phyloP scores from a whole-genome alignment of 495 filamentous ascomycete species.

The Penicillium ucsense region DNA sequence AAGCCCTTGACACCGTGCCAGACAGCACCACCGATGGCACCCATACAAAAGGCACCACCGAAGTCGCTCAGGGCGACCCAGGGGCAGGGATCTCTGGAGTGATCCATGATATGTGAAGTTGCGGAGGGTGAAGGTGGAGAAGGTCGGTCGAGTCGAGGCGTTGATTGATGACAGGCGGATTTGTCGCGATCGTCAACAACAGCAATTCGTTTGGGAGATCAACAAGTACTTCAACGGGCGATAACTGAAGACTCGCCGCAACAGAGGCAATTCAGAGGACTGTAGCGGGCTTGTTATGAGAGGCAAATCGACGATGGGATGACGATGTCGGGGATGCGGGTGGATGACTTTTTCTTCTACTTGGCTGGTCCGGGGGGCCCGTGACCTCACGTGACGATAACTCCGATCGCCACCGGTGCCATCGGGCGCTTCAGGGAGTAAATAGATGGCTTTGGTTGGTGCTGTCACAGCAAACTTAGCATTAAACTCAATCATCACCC shows the following conservation, averaged over 20 bases:
- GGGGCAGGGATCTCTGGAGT: constrained; percentile 89
- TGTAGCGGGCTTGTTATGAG: background rate
- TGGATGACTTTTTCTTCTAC: constrained; percentile 12
- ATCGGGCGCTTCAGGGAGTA: constrained; percentile 11
- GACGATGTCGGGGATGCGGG: constrained; percentile 7
- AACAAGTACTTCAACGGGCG: background rate
- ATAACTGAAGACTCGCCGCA: background rate
- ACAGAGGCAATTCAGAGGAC: background rate
- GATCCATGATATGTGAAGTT: constrained; percentile 59
- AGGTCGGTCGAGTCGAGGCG: constrained; percentile 1
- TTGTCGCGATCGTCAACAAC: background rate
- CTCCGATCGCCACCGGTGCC: constrained; percentile 11
- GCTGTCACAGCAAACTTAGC: too few species aligned
- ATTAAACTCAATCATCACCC: too few species aligned
- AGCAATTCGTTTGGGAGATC: background rate
- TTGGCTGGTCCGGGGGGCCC: constrained; percentile 3
- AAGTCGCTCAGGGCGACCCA: constrained; percentile 96
- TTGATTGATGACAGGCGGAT: background rate
- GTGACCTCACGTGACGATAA: constrained; percentile 11
- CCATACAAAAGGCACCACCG: constrained; percentile 95
- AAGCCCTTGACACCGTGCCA: constrained; percentile 99
- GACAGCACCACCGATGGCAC: constrained; percentile 79
- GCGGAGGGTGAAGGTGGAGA: constrained; percentile 3
- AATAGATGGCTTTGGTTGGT: background rate
- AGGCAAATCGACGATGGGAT: background rate